Evolutionary conservation across 257 asterid genomes (phyloP).

Genomic region (Euphrasia confusa): DNA sequence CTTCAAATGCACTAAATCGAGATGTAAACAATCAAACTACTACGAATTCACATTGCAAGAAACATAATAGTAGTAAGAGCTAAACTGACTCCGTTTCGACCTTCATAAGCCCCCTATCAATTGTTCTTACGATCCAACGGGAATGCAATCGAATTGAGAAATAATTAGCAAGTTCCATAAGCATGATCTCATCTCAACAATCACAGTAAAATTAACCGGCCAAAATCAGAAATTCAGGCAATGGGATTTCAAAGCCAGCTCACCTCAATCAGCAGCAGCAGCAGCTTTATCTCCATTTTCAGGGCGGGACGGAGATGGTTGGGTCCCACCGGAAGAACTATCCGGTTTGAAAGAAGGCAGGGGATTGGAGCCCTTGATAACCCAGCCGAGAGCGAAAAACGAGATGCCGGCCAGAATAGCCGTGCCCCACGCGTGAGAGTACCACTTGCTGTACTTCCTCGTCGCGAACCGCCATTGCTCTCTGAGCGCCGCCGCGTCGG

Average conservation of each 20-base stretch:
- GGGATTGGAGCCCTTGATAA: conserved; percentile 82
- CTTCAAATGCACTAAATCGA: too few species aligned
- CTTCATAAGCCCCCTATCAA: too few species aligned
- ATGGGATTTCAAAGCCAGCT: conserved; percentile 20
- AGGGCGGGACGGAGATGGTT: conserved; percentile 14
- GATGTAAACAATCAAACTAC: too few species aligned
- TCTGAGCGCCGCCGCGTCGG: conserved; percentile 75
- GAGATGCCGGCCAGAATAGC: conserved; percentile 87
- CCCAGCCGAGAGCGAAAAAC: conserved; percentile 91
- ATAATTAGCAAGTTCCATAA: too few species aligned
- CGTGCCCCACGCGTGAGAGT: conserved; percentile 96
- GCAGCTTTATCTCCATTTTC: conserved; percentile 12
- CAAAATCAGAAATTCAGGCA: not conserved
- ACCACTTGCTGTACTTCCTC: conserved; percentile 82
- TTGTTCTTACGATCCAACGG: too few species aligned
- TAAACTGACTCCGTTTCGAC: too few species aligned
- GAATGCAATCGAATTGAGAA: too few species aligned
- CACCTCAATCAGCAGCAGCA: conserved; percentile 27
- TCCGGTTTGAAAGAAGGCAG: conserved; percentile 49
- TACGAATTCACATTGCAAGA: too few species aligned
- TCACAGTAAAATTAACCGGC: not conserved
- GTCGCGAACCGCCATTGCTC: conserved; percentile 86
- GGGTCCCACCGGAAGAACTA: conserved; percentile 2
- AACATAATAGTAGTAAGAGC: too few species aligned
- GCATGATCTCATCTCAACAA: not conserved